Percentiles rank a stretch among this genome's conserved stretches.
Evolutionary conservation across 768 basidiomycete species (phyloP).

Genomic region (Russula dissimulans): DNA sequence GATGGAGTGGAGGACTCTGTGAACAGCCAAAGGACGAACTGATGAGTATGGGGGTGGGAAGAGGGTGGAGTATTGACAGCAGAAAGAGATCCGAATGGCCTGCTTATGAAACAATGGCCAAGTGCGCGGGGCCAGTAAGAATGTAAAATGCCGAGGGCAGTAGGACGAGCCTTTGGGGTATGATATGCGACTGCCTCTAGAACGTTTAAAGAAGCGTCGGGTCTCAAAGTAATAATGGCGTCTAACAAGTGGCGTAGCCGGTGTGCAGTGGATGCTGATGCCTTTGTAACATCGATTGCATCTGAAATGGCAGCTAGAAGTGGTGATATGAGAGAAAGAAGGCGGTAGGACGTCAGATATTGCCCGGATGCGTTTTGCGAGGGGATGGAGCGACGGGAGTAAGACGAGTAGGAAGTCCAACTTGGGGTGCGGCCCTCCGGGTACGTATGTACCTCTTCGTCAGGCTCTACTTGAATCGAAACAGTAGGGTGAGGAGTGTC

Average conservation of each 20-base stretch:
- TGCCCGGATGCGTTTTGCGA: conserved; percentile 55
- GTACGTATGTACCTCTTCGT: background rate
- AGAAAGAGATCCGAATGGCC: conserved; percentile 36
- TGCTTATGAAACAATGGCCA: conserved; percentile 57
- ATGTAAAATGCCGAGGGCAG: conserved; percentile 46
- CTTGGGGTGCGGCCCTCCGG: conserved; percentile 20
- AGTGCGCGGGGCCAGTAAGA: conserved; percentile 60
- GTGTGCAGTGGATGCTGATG: conserved; percentile 32
- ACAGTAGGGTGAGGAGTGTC: background rate
- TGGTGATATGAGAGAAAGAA: conserved; percentile 54
- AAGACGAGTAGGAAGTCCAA: conserved; percentile 16
- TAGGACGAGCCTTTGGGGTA: conserved; percentile 41
- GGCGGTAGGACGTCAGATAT: conserved; percentile 42
- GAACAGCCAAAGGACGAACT: conserved; percentile 67
- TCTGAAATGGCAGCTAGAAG: conserved; percentile 56
- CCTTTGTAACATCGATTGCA: conserved; percentile 35
- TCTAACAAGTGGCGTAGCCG: conserved; percentile 47
- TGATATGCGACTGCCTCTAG: conserved; percentile 66
- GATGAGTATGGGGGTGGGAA: conserved; percentile 43
- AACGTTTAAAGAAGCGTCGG: conserved; percentile 61
- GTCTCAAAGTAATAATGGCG: conserved; percentile 46
- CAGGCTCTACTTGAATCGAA: conserved; percentile 21
- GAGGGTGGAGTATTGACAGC: conserved; percentile 24
- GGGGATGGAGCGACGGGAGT: conserved; percentile 15
- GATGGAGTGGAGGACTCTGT: conserved; percentile 21